Percentiles rank a stretch among this genome's conserved stretches.
These are phyloP conservation scores for Exophiala dermatitidis DNA, from an alignment of 2,329 filamentous ascomycete species.

Conservation along the genomic window DNA sequence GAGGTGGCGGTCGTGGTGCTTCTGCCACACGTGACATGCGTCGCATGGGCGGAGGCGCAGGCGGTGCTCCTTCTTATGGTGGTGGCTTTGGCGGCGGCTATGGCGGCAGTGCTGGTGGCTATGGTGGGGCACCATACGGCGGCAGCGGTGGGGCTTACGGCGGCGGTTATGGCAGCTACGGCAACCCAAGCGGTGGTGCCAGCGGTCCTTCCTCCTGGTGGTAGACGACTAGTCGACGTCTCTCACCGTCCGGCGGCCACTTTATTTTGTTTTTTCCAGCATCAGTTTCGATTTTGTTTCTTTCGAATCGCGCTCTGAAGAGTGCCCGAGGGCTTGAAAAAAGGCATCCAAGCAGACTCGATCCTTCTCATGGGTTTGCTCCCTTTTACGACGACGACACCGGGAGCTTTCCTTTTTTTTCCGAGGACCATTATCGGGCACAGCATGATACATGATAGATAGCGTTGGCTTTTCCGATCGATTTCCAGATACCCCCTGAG, in stretches of 20 bases:
- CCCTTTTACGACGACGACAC: conserved; percentile 19
- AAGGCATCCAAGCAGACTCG: conserved; percentile 13
- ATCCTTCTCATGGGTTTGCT: conserved; percentile 12
- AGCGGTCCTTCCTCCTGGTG: conserved; percentile 47
- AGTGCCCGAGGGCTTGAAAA: conserved; percentile 35
- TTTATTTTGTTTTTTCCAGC: conserved; percentile 35
- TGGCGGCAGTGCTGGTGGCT: conserved; percentile 28
- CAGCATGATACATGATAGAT: conserved; percentile 46
- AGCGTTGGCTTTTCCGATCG: conserved; percentile 45
- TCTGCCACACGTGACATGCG: conserved; percentile 80
- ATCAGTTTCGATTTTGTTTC: conserved; percentile 18
- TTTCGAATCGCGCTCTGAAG: conserved; percentile 29
- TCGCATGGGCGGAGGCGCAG: conserved; percentile 50
- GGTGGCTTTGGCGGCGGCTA: conserved; percentile 27
- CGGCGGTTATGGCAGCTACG: conserved; percentile 34
- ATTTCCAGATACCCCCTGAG: conserved; percentile 42
- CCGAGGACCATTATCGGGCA: conserved; percentile 30
- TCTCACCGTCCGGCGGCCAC: conserved; percentile 30
- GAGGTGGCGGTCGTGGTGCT: conserved; percentile 59
- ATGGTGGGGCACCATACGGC: conserved; percentile 16
- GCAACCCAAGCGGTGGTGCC: conserved; percentile 42
- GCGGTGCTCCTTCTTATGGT: conserved; percentile 34
- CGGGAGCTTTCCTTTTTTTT: conserved; percentile 25
- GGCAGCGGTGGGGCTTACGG: conserved; percentile 27
- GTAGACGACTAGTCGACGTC: conserved; percentile 39